Percentiles rank a stretch among this genome's conserved stretches.
Conservation (phyloP, 768 basidiomycete species). For the Boletus vermiculosoides region DNA sequence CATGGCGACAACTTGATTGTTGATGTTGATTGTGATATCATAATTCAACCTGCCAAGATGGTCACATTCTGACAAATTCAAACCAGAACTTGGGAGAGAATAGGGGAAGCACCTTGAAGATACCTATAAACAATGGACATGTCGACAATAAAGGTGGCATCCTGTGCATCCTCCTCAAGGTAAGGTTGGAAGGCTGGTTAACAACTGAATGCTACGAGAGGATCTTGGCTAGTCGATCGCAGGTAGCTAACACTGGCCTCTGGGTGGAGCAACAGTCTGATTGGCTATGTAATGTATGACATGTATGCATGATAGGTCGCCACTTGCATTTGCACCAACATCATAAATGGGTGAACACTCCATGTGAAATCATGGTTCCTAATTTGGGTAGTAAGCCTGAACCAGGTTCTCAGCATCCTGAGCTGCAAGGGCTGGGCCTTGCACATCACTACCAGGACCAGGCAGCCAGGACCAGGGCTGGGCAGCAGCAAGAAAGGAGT, state of each 20-base stretch:
- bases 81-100: constrained; percentile 19
- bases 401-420: no score
- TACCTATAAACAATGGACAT: constrained; percentile 36
- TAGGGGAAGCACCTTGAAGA: constrained; percentile 35
- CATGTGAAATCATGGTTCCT: no score
- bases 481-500: no score
- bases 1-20: constrained; percentile 20
- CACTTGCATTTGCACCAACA: no score
- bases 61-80: not conserved
- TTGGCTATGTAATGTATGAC: constrained; percentile 25
- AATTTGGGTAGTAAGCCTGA: no score
- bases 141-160: constrained; percentile 37
- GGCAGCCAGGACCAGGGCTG: no score
- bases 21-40: constrained; percentile 35
- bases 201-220: constrained; percentile 47
- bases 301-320: no score
- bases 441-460: no score
- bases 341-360: no score
- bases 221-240: constrained; percentile 30
- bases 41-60: constrained; percentile 14
- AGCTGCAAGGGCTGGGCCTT: no score
- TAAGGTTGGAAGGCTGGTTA: constrained; percentile 48
- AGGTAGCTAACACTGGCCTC: constrained; percentile 44
- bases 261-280: constrained; percentile 42
- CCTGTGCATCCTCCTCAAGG: constrained; percentile 39